Percentiles rank a stretch among this genome's conserved stretches.
These are phyloP conservation scores for Coemansia sp. DNA, from an alignment of 192 early-diverging fungal genomes.

Conservation along the genomic window DNA sequence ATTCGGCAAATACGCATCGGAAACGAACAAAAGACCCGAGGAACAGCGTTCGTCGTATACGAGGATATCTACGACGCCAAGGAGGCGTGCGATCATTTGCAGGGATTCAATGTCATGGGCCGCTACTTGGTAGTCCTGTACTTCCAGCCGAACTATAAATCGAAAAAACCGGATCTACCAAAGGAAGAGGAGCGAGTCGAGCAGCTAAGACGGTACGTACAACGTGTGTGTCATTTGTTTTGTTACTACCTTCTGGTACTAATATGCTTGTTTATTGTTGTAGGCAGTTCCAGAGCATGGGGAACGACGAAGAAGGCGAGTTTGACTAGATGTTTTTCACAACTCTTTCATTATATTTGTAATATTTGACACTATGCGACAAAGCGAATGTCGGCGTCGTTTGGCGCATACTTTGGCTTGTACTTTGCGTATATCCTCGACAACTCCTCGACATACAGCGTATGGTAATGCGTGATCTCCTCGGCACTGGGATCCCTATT, in stretches of 20 bases:
- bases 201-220: slow-evolving; percentile 63
- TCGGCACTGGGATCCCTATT: slow-evolving; percentile 29
- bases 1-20: slow-evolving; percentile 92
- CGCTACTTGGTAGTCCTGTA: slow-evolving; percentile 95
- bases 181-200: slow-evolving; percentile 74
- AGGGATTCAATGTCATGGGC: slow-evolving; percentile 95
- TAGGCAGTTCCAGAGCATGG: slow-evolving; percentile 45
- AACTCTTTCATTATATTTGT: slow-evolving; percentile 2
- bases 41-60: slow-evolving; percentile 96
- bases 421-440: slow-evolving; percentile 41
- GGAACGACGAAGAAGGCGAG: slow-evolving; percentile 32
- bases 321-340: slow-evolving; percentile 10
- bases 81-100: slow-evolving; percentile 92
- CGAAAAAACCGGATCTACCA: slow-evolving; percentile 77
- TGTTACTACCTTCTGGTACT: neutral
- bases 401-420: slow-evolving; percentile 43
- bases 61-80: slow-evolving; percentile 99
- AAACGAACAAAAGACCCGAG: slow-evolving; percentile 80
- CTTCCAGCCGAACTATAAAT: slow-evolving; percentile 78
- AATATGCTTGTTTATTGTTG: neutral
- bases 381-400: slow-evolving; percentile 31
- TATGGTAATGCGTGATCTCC: slow-evolving; percentile 37
- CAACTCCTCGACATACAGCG: slow-evolving; percentile 43
- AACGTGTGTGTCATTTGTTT: neutral
- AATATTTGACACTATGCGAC: slow-evolving; percentile 17